Base-by-base conservation (phyloP, 352 stramenopile species). In the Phytophthora uliginosa region DNA sequence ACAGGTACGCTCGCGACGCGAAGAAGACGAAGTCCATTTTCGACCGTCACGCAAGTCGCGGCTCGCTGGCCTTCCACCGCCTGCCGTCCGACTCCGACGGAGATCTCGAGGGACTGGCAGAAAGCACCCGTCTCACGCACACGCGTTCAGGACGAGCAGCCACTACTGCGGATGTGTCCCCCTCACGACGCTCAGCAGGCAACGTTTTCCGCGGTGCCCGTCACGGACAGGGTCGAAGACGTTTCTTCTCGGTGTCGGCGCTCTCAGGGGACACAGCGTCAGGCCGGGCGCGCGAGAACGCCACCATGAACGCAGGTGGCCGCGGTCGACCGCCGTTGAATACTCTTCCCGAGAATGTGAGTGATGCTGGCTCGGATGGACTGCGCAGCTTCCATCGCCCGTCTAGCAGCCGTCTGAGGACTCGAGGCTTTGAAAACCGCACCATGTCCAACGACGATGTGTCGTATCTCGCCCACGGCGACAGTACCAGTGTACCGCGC, bases 11-110 rank as follows among this genome's bases (percentile, higher is more conserved):
- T 15, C 77, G 69, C 34, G 76, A 82, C 17, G 61, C 73, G 2
- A 83, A 83, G 59, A 85, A 79, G n/a, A 78, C 82, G 7, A 81
- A 80, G 18, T 69, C 81, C 6, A 73, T 89, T 31, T 97, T 97
- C 52, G 86, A 95, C 7, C 88, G 90, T 28, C 90, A 97, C 64
- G 90, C 81, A 7, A 97, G 90, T 78, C 88, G 86, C n/a, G 90
- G 88, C 0, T 97, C 90, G 4, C 71, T 97, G 65, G 90, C 90
- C 15, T 95, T 95, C 69, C 90, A 95, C 33, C 70, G 72, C 1
- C 47, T 90, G 12, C 69, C 84, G 12, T 64, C 54, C n/a, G 73
- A 88, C 10, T 71, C 69, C 1, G 74, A 78, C 5, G 66, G 36
- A 10, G 63, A 76, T 50, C 34, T 62, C 26, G 74, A 76, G 22